Evolutionary conservation across 208 protist genomes (phyloP), one percentile per base, ranked within the genome.

Genomic region (Endotrypanum monterogeii): DNA sequence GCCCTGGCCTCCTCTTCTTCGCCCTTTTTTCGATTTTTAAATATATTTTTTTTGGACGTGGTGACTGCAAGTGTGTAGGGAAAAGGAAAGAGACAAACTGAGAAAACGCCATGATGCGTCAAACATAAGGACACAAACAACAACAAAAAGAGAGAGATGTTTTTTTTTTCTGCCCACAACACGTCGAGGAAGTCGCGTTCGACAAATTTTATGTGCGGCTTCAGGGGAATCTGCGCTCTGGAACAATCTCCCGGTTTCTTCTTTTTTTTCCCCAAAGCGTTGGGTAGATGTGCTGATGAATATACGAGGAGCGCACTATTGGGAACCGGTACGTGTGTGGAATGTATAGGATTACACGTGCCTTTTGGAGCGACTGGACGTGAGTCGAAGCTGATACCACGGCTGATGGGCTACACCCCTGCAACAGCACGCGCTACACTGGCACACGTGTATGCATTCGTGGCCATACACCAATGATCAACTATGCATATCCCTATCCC

Each of bases 271-370:
- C 8, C n/a, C n/a, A n/a, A n/a, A n/a, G 37, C 20, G 25, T 55
- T 69, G 18, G 37, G 25, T 18, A n/a, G n/a, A 16, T 55, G 65
- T 28, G 41, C 65, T 69, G 48, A 46, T 74, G 67, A 54, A 30
- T 23, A 28, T 3, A 16, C 16, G 60, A 55, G 30, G 25, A 25
- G 41, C 28, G 48, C 46, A 67, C 56, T 66, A 1, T 25, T 48
- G 60, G 14, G 20, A 2, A 65, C 44, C 20, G 60, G 60, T 16
- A 37, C 55, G 25, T 48, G 60, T 65, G 60, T 30, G 23, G 44
- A 37, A 18, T 20, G 60, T 30, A n/a, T 48, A 39, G 7, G 37
- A 18, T 62, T 12, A 32, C 30, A 35, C 32, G 11, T 62, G 57
- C 32, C 18, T 62, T 20, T 32, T 62, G 16, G 57, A 1, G 57